Evolutionary conservation across 306 rosid genomes (phyloP), one percentile per base, ranked within the genome.

Genomic region (Myrica gale): DNA sequence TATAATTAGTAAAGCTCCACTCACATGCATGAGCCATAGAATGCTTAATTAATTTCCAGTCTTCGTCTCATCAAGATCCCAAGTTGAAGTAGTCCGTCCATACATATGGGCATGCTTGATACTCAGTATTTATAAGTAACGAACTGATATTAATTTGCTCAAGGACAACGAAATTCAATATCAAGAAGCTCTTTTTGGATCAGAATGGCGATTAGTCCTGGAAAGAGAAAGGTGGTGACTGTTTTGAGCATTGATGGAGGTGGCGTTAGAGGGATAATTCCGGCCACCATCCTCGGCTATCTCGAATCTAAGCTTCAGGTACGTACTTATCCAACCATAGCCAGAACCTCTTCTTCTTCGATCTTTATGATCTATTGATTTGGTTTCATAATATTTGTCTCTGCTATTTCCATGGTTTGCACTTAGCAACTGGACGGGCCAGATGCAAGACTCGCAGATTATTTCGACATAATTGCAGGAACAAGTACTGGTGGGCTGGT

Each of bases 241-340:
- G 85, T 85, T 50, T 46, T 85, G 52, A 85, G 89, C 75, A 85
- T 85, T 12, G 89, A 85, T 47, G 89, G 89, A 23, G 86, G 89
- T 11, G 89, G 89, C 37, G 42, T 80, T 11, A 80, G 84, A 58
- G 89, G 86, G 17, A 62, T 85, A 4, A 82, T 85, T 50, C 89
- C 89, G 5, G 80, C 74, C 51, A 82, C 74, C 45, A 3, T 85
- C 15, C 75, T 82, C 23, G 72, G 32, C 65, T 85, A 73, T 77
- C 78, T 82, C 4, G 89, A 85, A 66, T 41, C 78, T 50, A 79
- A 82, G 61, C 89, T 85, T 65, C 86, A 82, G 86, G 60, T 54
- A 17, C 52, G 82, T 79, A 63, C 5, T n/a, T 19, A 47, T 26
- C 52, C 21, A 16, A n/a, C 50, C 23, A 47, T 5, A n/a, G 7